Conservation (phyloP, 352 stramenopile species). For the Pythium vanterpoolii region DNA sequence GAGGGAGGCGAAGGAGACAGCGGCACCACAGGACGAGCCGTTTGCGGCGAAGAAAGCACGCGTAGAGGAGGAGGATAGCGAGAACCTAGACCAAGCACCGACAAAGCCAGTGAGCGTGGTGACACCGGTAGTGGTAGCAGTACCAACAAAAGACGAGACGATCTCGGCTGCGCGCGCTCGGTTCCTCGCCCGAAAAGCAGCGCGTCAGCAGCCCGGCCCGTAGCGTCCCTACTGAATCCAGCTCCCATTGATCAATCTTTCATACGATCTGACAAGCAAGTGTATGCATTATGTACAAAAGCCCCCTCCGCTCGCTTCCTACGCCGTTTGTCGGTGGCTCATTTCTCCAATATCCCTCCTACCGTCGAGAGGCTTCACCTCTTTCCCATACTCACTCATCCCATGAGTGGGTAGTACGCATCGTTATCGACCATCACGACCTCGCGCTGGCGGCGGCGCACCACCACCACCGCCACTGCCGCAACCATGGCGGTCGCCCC, state of each 20-base stretch:
- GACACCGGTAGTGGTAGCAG: not conserved
- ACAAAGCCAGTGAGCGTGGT: constrained; percentile 35
- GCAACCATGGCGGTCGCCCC: constrained; percentile 6
- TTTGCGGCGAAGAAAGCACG: not conserved
- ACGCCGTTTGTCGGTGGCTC: too few relatives aligned
- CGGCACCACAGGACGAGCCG: not conserved
- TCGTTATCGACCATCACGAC: constrained; percentile 27
- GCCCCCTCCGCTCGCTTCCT: not conserved
- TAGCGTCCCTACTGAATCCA: too few relatives aligned
- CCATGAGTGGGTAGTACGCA: constrained; percentile 58
- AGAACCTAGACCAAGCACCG: not conserved
- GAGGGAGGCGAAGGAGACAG: not conserved
- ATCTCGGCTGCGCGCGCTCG: constrained; percentile 76
- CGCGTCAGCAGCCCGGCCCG: constrained; percentile 23
- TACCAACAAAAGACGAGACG: constrained; percentile 57
- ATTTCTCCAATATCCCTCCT: too few relatives aligned
- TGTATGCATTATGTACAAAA: not conserved
- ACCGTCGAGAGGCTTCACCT: not conserved
- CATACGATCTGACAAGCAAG: not conserved
- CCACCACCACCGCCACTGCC: constrained; percentile 26
- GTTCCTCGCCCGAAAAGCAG: constrained; percentile 84
- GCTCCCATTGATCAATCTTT: not conserved
- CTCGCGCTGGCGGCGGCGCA: constrained; percentile 21
- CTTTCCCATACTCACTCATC: constrained; percentile 23
- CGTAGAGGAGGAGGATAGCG: not conserved